phyloP scores from a whole-genome alignment of 1,139 yeast genomes.

The Candida anutae region DNA sequence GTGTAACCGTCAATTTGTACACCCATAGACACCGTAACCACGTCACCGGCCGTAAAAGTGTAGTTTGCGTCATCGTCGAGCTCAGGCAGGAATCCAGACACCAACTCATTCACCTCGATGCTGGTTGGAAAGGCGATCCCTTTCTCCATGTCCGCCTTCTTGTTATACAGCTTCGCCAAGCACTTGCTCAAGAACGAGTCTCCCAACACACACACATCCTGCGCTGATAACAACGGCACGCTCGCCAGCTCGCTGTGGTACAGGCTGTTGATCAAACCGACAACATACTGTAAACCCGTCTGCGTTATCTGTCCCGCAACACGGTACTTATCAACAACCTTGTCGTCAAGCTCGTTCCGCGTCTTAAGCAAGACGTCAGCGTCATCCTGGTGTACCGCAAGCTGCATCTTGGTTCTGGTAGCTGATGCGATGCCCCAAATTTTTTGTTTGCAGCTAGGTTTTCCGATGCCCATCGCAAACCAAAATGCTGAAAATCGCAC shows the following conservation, averaged over 20 bases:
- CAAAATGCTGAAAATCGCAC: not conserved
- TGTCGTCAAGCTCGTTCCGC: slow-evolving; percentile 57
- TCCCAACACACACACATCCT: slow-evolving; percentile 75
- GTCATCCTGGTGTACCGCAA: slow-evolving; percentile 63
- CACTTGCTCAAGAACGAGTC: slow-evolving; percentile 63
- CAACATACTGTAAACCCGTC: slow-evolving; percentile 64
- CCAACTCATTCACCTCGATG: slow-evolving; percentile 74
- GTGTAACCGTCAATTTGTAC: slow-evolving; percentile 95
- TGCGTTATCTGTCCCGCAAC: slow-evolving; percentile 90
- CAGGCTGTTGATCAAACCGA: slow-evolving; percentile 59
- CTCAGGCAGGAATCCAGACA: slow-evolving; percentile 79
- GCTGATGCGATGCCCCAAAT: not conserved
- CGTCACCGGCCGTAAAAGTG: slow-evolving; percentile 66
- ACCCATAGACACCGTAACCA: slow-evolving; percentile 76
- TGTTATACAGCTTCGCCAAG: slow-evolving; percentile 45
- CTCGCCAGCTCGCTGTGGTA: slow-evolving; percentile 50
- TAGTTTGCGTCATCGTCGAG: slow-evolving; percentile 53
- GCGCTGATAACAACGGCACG: slow-evolving; percentile 41
- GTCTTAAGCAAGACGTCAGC: slow-evolving; percentile 67
- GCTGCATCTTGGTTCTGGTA: slow-evolving; percentile 34
- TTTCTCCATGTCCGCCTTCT: slow-evolving; percentile 61
- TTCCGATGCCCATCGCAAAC: not conserved
- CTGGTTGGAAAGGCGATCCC: slow-evolving; percentile 92
- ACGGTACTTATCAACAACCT: slow-evolving; percentile 72
- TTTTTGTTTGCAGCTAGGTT: not conserved